phyloP scores from a whole-genome alignment of 2,329 filamentous ascomycete species.

The Trichophyton verrucosum region DNA sequence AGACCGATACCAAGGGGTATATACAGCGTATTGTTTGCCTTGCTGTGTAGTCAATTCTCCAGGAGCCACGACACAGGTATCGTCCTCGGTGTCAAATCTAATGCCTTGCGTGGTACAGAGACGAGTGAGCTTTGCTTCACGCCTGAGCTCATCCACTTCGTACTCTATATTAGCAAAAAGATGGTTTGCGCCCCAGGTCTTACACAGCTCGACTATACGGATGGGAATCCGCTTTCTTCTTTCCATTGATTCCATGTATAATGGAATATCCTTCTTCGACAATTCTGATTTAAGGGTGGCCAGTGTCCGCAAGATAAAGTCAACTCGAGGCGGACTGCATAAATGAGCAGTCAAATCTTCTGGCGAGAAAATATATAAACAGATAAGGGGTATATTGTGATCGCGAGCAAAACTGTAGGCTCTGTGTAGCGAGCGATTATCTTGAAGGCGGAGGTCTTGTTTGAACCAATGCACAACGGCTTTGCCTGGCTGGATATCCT shows the following conservation, averaged over 20 bases:
- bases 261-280: slow-evolving; percentile 58
- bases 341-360: slow-evolving; percentile 76
- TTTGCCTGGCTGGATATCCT: slow-evolving; percentile 41
- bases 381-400: slow-evolving; percentile 58
- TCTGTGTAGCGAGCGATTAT: slow-evolving; percentile 59
- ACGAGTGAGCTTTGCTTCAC: slow-evolving; percentile 57
- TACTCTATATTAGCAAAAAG: slow-evolving; percentile 80
- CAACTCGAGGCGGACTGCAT: slow-evolving; percentile 58
- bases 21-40: slow-evolving; percentile 73
- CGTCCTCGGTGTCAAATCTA: slow-evolving; percentile 59
- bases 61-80: slow-evolving; percentile 71
- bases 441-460: slow-evolving; percentile 58
- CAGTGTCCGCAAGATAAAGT: slow-evolving; percentile 67
- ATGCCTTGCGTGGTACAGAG: slow-evolving; percentile 51
- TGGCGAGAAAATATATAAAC: slow-evolving; percentile 67
- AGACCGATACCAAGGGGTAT: slow-evolving; percentile 65
- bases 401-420: slow-evolving; percentile 56
- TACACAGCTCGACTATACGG: slow-evolving; percentile 52
- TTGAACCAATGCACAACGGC: slow-evolving; percentile 87
- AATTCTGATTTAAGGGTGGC: slow-evolving; percentile 54
- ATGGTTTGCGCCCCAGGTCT: slow-evolving; percentile 61
- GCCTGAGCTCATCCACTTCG: slow-evolving; percentile 75
- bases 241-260: slow-evolving; percentile 61
- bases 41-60: slow-evolving; percentile 53
- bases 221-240: slow-evolving; percentile 50